A percentile compares a stretch with the other conserved stretches of the same genome.
Conservation (phyloP, 2,329 filamentous ascomycete genomes). For the Acrocalymma vagum region DNA sequence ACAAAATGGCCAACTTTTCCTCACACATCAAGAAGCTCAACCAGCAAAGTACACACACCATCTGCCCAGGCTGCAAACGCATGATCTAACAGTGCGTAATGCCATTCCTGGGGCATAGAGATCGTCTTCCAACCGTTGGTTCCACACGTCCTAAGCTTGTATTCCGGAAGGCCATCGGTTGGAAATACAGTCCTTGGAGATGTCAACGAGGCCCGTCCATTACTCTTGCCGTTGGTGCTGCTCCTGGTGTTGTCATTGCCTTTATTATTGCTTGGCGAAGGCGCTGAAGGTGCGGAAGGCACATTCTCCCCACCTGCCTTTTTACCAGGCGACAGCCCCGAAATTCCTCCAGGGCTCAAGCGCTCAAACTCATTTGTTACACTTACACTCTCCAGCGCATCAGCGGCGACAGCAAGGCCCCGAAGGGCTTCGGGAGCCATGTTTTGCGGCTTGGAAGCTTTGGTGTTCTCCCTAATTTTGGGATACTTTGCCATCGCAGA, state of each 20-base stretch:
- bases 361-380: constrained; percentile 1
- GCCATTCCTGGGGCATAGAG: constrained; percentile 32
- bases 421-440: constrained; percentile 28
- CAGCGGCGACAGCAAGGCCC: constrained; percentile 42
- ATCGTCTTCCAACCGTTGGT: constrained; percentile 31
- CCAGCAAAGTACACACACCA: constrained; percentile 39
- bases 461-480: constrained; percentile 6
- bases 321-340: neutral
- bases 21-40: constrained; percentile 27
- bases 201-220: no score
- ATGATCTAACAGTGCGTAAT: constrained; percentile 32
- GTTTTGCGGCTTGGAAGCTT: neutral
- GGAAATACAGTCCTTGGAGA: neutral
- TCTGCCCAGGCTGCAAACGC: constrained; percentile 41
- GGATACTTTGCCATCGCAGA: constrained; percentile 20
- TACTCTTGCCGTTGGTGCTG: constrained; percentile 3
- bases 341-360: constrained; percentile 1
- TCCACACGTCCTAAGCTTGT: constrained; percentile 33
- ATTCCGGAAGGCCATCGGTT: constrained; percentile 14
- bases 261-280: neutral
- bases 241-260: neutral
- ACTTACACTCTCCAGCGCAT: constrained; percentile 29
- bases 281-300: neutral
- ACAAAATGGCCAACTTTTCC: neutral
- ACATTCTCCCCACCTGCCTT: neutral